Conservation (phyloP, 257 asterid genomes). For the Linderniella brevidens region DNA sequence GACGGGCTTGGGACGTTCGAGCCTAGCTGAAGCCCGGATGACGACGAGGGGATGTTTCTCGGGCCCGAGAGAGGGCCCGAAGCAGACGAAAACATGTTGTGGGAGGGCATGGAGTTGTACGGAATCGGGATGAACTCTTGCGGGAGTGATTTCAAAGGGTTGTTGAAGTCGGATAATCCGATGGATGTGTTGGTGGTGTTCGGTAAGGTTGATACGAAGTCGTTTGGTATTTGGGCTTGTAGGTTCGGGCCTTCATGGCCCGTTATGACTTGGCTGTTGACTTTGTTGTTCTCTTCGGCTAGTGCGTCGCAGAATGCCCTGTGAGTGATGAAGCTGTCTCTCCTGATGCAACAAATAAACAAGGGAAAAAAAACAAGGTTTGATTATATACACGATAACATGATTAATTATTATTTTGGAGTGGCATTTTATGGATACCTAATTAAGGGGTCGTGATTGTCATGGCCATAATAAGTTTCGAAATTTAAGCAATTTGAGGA, state of each 20-base stretch:
- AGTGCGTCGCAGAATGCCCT: constrained; percentile 88
- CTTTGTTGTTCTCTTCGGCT: constrained; percentile 79
- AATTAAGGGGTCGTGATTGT: no score
- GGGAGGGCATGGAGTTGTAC: constrained; percentile 47
- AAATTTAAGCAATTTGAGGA: no score
- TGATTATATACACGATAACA: no score
- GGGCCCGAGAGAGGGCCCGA: constrained; percentile 57
- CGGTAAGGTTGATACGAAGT: constrained; percentile 35
- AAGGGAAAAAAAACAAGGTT: no score
- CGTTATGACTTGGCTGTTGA: constrained; percentile 31
- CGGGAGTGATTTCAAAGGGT: constrained; percentile 40
- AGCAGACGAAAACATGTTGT: constrained; percentile 33
- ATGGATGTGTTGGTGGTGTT: constrained; percentile 18
- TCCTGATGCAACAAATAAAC: constrained; percentile 34
- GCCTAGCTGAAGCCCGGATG: constrained; percentile 73
- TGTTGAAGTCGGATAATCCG: constrained; percentile 42
- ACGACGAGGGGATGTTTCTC: constrained; percentile 33
- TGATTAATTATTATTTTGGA: no score
- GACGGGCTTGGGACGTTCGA: constrained; percentile 26
- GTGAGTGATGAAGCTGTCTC: constrained; percentile 93
- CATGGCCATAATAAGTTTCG: no score
- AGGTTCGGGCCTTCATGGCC: constrained; percentile 20
- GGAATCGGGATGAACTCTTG: constrained; percentile 49
- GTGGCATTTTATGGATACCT: no score
- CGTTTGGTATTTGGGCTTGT: constrained; percentile 29